A percentile compares a stretch with the other conserved stretches of the same genome.
These are phyloP conservation scores for Septoria linicola DNA, from an alignment of 2,329 filamentous ascomycete species.

Conservation along the genomic window DNA sequence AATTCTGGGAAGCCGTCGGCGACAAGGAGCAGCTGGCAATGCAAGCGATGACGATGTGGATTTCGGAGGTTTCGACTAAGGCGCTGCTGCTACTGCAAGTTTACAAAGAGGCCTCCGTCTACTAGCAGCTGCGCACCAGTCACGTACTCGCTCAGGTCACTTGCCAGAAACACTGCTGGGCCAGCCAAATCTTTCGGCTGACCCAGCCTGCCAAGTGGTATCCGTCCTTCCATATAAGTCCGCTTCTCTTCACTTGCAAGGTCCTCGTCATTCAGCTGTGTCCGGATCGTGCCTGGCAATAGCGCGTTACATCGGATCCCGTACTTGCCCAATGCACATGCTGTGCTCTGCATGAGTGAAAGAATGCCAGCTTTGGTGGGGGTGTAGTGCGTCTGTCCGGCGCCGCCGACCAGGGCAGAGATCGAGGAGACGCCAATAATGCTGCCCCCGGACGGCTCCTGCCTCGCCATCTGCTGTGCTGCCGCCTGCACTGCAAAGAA, in stretches of 20 bases:
- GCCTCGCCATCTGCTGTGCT: conserved; percentile 73
- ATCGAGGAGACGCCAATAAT: conserved; percentile 78
- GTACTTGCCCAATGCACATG: conserved; percentile 73
- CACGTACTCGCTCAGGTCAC: conserved; percentile 76
- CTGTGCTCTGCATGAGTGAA: conserved; percentile 79
- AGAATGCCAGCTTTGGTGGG: conserved; percentile 82
- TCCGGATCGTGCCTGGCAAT: conserved; percentile 78
- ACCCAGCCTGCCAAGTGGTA: conserved; percentile 75
- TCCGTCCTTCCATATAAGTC: conserved; percentile 75
- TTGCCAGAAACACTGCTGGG: conserved; percentile 80
- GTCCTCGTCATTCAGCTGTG: conserved; percentile 81
- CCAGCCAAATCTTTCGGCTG: conserved; percentile 73
- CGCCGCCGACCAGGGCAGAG: conserved; percentile 73
- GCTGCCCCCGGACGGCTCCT: conserved; percentile 64
- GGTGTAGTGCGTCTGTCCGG: conserved; percentile 79
- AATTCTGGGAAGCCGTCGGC: conserved; percentile 39
- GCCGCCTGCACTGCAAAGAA: conserved; percentile 86
- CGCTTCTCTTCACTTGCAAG: conserved; percentile 70
- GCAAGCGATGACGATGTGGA: conserved; percentile 35
- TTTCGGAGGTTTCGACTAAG: conserved; percentile 46
- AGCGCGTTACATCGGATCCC: conserved; percentile 80
- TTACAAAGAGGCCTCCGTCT: conserved; percentile 86
- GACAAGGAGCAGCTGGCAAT: conserved; percentile 23
- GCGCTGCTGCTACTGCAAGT: conserved; percentile 63
- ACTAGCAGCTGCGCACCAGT: conserved; percentile 81